phyloP scores from a whole-genome alignment of 805 yeast species.

The Zygosaccharomyces lentus region DNA sequence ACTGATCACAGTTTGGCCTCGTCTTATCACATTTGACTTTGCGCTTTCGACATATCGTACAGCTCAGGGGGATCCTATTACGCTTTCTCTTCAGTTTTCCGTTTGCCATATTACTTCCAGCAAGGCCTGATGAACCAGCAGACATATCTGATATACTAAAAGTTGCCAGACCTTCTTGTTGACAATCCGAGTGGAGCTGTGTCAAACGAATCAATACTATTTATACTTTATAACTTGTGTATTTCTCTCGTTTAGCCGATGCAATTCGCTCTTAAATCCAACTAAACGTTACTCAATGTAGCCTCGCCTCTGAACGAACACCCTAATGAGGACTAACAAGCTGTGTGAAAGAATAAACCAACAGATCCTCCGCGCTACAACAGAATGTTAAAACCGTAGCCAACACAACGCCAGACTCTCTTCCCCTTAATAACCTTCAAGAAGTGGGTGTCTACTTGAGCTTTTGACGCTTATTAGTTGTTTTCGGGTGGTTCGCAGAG shows the following conservation, averaged over 20 bases:
- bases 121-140: conserved; percentile 7
- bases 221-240: background rate
- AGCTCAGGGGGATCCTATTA: conserved; percentile 46
- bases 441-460: no score
- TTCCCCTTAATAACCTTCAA: background rate
- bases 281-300: background rate
- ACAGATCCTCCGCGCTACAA: background rate
- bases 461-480: background rate
- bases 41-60: conserved; percentile 46
- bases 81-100: conserved; percentile 37
- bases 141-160: conserved; percentile 8
- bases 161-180: background rate
- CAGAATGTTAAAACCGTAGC: background rate
- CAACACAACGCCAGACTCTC: background rate
- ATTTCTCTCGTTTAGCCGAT: background rate
- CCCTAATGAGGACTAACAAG: background rate
- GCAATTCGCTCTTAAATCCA: background rate
- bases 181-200: background rate
- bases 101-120: conserved; percentile 1
- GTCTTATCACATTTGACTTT: conserved; percentile 49
- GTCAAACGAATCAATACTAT: background rate
- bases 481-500: background rate
- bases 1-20: conserved; percentile 54
- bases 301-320: background rate
- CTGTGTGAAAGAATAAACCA: background rate